phyloP scores from a whole-genome alignment of 495 filamentous ascomycete genomes.

The Aspergillus cristatus region DNA sequence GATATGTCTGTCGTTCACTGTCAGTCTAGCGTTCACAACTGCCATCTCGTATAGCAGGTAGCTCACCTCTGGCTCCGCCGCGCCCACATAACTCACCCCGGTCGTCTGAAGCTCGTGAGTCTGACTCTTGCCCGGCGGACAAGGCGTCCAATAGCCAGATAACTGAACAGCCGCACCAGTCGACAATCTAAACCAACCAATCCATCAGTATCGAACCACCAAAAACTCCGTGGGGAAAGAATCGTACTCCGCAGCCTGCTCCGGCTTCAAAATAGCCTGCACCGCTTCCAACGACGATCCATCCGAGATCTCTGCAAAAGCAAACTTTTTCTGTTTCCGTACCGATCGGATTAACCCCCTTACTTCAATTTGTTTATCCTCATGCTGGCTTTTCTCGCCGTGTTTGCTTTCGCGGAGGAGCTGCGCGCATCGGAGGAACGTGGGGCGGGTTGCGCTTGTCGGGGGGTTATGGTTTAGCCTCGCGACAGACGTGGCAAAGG shows the following conservation, averaged over 20 bases:
- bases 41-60: constrained; percentile 1
- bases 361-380: constrained; percentile 46
- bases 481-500: constrained; percentile 30
- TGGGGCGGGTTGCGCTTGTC: constrained; percentile 6
- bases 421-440: constrained; percentile 28
- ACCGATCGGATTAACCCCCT: constrained; percentile 78
- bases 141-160: constrained; percentile 69
- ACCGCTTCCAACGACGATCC: constrained; percentile 71
- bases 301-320: constrained; percentile 81
- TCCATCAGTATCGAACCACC: constrained; percentile 1
- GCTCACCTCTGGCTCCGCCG: constrained; percentile 68
- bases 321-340: constrained; percentile 71
- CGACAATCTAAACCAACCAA: constrained; percentile 48
- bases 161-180: constrained; percentile 74
- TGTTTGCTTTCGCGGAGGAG: constrained; percentile 25
- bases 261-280: constrained; percentile 72
- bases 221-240: constrained; percentile 1
- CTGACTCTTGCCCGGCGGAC: constrained; percentile 58
- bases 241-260: constrained; percentile 71
- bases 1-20: constrained; percentile 54
- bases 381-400: constrained; percentile 19
- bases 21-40: not conserved
- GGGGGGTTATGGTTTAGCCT: constrained; percentile 20
- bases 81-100: constrained; percentile 60
- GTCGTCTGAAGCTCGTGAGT: constrained; percentile 70